Evolutionary conservation across 495 filamentous ascomycete species (phyloP), one percentile per base, ranked within the genome.

Genomic region (Aspergillus affinis): DNA sequence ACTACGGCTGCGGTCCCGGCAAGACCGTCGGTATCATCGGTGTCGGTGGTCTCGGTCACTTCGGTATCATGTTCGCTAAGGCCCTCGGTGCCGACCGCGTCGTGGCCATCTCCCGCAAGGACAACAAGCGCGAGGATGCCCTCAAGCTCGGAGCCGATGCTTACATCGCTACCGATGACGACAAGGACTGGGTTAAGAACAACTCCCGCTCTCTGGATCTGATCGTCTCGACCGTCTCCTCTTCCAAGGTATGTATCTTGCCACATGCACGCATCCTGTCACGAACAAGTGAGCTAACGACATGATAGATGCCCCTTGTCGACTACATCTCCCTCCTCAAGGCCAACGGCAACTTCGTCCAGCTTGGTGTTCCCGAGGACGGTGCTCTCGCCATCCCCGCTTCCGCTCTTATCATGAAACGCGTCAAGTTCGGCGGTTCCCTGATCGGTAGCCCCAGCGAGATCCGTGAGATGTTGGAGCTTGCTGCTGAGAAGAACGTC

Each of bases 11-110:
- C 57, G 90, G 89, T 0, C 90, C 89, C 0, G 89, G 89, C 3
- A 92, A 91, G 75, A 75, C 67, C 6, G 88, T 94, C 12, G 90
- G 88, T 12, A 86, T 93, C 59, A 75, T 92, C 47, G 90, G 90
- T 10, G 73, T 93, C 30, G 90, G 90, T 49, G 90, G 90, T 10
- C 75, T 94, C 0, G 90, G 89, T 1, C 87, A 86, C 63, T 82
- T 85, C 48, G 84, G 72, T 5, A 60, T 84, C 32, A 69, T 85
- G 60, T 85, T 75, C 63, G 74, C 77, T 6, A 76, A 74, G 48
- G 89, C 88, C 0, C 69, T 93, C 8, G 87, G 87, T 12, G 84
- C 84, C 6, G 86, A 90, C 57, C 81, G 82, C 63, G 84, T 93
- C 3, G 83, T 90, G 18, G 90, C 81, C 19, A 90, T 93, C 63